phyloP scores from a whole-genome alignment of 2,329 filamentous ascomycete species.

The Sclerotinia nivalis region DNA sequence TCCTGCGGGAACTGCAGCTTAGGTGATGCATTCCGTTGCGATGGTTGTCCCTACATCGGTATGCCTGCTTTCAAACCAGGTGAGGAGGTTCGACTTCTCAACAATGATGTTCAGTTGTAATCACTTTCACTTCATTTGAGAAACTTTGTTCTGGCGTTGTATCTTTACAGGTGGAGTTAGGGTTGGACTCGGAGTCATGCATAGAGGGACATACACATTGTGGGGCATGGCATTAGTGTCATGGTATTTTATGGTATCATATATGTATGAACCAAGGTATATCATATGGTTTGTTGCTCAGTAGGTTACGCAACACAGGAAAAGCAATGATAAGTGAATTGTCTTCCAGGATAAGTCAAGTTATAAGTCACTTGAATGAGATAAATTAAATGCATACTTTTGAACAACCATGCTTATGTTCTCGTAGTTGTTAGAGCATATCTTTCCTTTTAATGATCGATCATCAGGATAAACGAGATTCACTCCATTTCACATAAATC shows the following conservation, averaged over 20 bases:
- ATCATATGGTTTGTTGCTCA: slow-evolving; percentile 4
- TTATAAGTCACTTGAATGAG: slow-evolving; percentile 9
- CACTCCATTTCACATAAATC: background rate
- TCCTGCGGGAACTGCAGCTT: slow-evolving; percentile 93
- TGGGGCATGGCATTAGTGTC: slow-evolving; percentile 3
- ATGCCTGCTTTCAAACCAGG: slow-evolving; percentile 96
- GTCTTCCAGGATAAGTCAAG: background rate
- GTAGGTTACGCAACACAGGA: background rate
- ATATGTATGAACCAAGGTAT: background rate
- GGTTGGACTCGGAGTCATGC: slow-evolving; percentile 16
- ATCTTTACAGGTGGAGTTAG: slow-evolving; percentile 2
- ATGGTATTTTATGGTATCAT: slow-evolving; percentile 7
- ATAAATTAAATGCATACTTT: background rate
- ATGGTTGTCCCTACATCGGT: slow-evolving; percentile 79
- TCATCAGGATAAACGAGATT: background rate
- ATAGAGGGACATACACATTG: slow-evolving; percentile 8
- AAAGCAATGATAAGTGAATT: background rate
- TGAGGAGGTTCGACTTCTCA: slow-evolving; percentile 85
- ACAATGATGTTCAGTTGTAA: slow-evolving; percentile 82
- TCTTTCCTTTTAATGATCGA: background rate
- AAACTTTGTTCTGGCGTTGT: background rate
- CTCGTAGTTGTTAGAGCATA: background rate
- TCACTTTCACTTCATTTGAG: background rate
- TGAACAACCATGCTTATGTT: background rate
- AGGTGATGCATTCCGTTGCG: slow-evolving; percentile 83